Evolutionary conservation across 2,329 filamentous ascomycete species (phyloP), one percentile per base, ranked within the genome.

Genomic region (Byssothecium circinans): DNA sequence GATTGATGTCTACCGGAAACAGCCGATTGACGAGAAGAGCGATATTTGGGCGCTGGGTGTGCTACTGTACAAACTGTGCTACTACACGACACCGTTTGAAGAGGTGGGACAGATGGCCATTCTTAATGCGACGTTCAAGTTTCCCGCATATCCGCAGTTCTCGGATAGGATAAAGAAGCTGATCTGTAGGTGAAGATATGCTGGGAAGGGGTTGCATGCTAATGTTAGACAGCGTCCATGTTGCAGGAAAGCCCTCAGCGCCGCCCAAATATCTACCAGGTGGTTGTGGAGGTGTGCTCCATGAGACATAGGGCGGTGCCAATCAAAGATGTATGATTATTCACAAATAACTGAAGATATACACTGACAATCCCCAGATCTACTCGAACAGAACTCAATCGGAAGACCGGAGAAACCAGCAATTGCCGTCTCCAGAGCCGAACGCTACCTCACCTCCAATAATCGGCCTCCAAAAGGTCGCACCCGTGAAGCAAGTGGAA

Each of bases 31-130:
- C 67, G 94, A 99, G 75, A 99, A 99, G 76, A 95, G 91, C 40
- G 94, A 99, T 71, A 96, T 99, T 23, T 99, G 91, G 94, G 94
- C 94, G 1, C 75, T 99, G 52, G 94, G 94, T 4, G 94, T 99
- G 34, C 76, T 99, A 49, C 75, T 99, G 45, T 99, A 99, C 78
- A 99, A 99, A 78, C 80, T 99, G 52, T 99, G 94, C 77, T 99
- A 97, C 74, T 99, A 99, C 73, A 99, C 94, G 1, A 99, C 94
- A 5, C 94, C 94, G 0, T 99, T 99, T 63, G 94, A 99, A 74
- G 92, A 97, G 55, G 91, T 96, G 66, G 94, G 94, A 20, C 92
- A 96, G 75, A 88, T 97, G 77, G 94, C 94, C 11, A 99, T 99
- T 55, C 76, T 99, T 52, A 97, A 97, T 67, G 94, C 94, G 41